Percentiles rank a stretch among this genome's conserved stretches.
Evolutionary conservation across 202 grass and related monocot genomes (phyloP).

Genomic region (Digitaria exilis): DNA sequence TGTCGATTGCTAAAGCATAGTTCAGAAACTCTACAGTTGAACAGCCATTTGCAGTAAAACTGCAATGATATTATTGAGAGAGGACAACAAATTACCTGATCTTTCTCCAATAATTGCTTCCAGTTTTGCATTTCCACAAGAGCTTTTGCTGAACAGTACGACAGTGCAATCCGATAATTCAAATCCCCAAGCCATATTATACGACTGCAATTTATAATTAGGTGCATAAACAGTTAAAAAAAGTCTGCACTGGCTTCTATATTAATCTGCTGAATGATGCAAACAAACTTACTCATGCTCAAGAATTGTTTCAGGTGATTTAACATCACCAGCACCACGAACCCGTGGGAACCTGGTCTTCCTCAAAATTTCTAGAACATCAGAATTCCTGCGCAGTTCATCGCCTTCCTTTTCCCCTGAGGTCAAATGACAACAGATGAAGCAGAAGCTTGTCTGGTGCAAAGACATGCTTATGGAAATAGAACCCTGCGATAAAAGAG

Average conservation of each 20-base stretch:
- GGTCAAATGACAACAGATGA: constrained; percentile 84
- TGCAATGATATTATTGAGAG: constrained; percentile 9
- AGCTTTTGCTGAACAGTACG: constrained; percentile 76
- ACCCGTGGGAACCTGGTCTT: constrained; percentile 82
- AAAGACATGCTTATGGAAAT: constrained; percentile 95
- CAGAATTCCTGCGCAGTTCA: constrained; percentile 79
- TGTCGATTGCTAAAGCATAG: neutral
- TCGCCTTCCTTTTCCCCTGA: constrained; percentile 93
- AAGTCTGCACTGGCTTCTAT: neutral
- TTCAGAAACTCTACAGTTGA: neutral
- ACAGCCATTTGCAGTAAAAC: neutral
- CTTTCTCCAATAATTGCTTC: constrained; percentile 89
- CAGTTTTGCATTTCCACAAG: constrained; percentile 90
- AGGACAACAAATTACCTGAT: constrained; percentile 56
- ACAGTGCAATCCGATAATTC: constrained; percentile 87
- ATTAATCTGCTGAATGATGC: neutral
- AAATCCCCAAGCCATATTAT: constrained; percentile 97
- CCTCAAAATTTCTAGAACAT: constrained; percentile 87
- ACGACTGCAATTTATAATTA: constrained; percentile 53
- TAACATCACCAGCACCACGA: constrained; percentile 50
- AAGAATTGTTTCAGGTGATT: constrained; percentile 77
- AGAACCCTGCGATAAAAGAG: constrained; percentile 60
- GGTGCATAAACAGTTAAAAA: constrained; percentile 18
- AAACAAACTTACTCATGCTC: constrained; percentile 80
- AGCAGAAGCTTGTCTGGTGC: constrained; percentile 94